Evolutionary conservation across 169 alveolate species (phyloP), one percentile per base, ranked within the genome.

Genomic region (Plasmodium falciparum): DNA sequence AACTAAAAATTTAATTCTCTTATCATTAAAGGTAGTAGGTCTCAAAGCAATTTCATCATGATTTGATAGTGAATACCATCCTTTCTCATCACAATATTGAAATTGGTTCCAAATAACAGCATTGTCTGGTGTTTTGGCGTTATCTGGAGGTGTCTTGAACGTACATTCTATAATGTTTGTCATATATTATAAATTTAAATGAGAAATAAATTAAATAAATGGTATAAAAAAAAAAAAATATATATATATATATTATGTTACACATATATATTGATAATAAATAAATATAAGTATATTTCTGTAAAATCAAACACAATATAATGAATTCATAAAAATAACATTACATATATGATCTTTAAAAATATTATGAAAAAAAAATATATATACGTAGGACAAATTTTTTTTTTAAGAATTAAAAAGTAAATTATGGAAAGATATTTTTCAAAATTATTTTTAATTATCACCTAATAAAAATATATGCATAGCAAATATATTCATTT

Each of bases 1-100:
- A 39, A 92, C 93, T 1, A 93, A 89, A 59, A 93, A 93, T 22
- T 92, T 90, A 80, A 93, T 88, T 43, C 96, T 88, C 5, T 54
- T 78, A 63, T 93, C 96, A 52, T 74, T 59, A 54, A 89, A 93
- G 29, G 69, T 58, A 49, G 96, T 93, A 66, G 94, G 95, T 70
- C 91, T 88, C 72, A 93, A 52, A 20, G 56, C 29, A 70, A 93
- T 45, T 29, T 89, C 93, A 22, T 91, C 96, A 33, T 90, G 89
- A 26, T 93, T 89, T 20, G 95, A 58, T 50, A 93, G 56, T 17
- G 94, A 91, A 83, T 76, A 88, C 96, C 96, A 93, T n/a, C 96
- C 96, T 91, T 67, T 70, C 47, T 70, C 91, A 29, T 83, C 91
- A 69, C 85, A 56, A 39, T 62, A 83, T 83, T 83, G 91, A 70